Base-by-base conservation (phyloP, 352 stramenopile genomes). In the Blastocystis sp. region DNA sequence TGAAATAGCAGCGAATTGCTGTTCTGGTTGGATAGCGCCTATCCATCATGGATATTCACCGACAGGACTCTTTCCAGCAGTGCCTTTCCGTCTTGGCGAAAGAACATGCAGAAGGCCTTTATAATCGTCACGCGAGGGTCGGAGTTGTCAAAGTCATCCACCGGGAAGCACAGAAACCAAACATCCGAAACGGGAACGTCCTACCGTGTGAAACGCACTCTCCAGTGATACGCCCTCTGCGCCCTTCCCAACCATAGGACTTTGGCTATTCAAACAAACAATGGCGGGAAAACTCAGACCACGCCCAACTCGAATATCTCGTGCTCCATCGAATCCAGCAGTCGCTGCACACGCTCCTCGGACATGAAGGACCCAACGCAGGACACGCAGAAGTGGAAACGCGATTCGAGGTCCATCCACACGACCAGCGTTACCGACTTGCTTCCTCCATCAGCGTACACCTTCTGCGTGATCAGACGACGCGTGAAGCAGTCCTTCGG, bases 61-160 rank as follows among this genome's bases (percentile, higher is more conserved):
- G 14, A 14, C 48, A 57, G 9, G 62, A 88, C 78, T 19, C 10
- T 63, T 60, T 88, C 17, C 14, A 88, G 43, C n/a, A 88, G 34
- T 21, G 78, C 63, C 38, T 48, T 57, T 40, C 78, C 78, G 9
- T 48, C 78, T 60, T 61, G 40, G 1, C 28, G 19, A 34, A 88
- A 88, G 19, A 88, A 88, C 28, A 88, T 79, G 59, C 64, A 76
- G 45, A 88, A 88, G 3, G 59, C 78, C 24, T 88, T 88, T 14
- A 88, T 88, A 77, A 88, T 88, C 3, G 78, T 79, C 38, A 88
- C 78, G 21, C 78, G 78, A 21, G 78, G 43, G 52, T 88, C 78
- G 9, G 68, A 60, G 63, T 88, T 61, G 76, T 88, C 78, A 48
- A 34, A 88, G n/a, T 88, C 78, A 54, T 88, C 78, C 4, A 78